Conservation (phyloP, 371 early-diverging fungal genomes). For the Mortierella sp. region DNA sequence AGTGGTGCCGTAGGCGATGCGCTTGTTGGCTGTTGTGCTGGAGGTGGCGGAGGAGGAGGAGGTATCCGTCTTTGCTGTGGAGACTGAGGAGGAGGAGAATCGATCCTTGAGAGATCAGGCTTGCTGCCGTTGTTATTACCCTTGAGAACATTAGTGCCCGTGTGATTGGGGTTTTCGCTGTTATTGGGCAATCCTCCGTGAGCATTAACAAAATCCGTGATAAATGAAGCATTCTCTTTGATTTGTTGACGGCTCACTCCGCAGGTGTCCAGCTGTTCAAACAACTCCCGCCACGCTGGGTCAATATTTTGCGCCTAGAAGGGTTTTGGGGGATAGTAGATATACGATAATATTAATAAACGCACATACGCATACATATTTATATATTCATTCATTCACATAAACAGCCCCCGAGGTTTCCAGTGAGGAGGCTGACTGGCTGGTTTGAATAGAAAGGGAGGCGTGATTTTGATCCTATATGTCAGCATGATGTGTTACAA, state of each 20-base stretch:
- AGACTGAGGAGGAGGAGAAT: constrained; percentile 41
- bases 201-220: constrained; percentile 50
- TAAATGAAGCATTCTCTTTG: constrained; percentile 57
- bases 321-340: not conserved
- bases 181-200: constrained; percentile 31
- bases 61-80: constrained; percentile 48
- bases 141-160: not conserved
- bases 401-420: not conserved
- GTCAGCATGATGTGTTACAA: too few relatives aligned
- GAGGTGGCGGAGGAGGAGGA: constrained; percentile 53
- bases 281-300: constrained; percentile 83
- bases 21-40: constrained; percentile 9
- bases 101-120: constrained; percentile 24
- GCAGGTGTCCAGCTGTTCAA: constrained; percentile 78
- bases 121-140: not conserved
- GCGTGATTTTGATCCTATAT: not conserved
- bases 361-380: too few relatives aligned
- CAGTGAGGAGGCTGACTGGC: not conserved
- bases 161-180: not conserved
- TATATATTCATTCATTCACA: too few relatives aligned
- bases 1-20: constrained; percentile 34
- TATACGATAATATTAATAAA: not conserved
- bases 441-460: not conserved
- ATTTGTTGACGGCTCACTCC: constrained; percentile 79
- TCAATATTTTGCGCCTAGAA: constrained; percentile 79